Evolutionary conservation across 306 rosid species (phyloP).

Genomic region (Citrullus colocynthis): DNA sequence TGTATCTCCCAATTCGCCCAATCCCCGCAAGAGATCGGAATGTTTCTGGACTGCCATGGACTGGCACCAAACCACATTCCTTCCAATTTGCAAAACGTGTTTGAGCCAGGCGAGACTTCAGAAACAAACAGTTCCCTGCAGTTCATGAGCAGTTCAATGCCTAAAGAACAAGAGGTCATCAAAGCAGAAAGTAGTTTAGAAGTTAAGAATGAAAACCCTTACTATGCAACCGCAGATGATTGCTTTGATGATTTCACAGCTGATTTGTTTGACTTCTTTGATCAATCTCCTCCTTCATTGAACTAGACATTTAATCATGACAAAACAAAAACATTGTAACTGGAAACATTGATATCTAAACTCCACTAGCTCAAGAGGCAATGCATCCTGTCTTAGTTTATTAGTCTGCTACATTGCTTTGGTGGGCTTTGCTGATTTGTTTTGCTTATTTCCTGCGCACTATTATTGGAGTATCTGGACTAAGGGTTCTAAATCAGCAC

Average conservation of each 20-base stretch:
- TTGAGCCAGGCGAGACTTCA: conserved; percentile 4
- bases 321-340: neutral
- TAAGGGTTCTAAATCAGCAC: neutral
- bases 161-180: neutral
- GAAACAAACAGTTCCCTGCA: conserved; percentile 15
- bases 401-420: neutral
- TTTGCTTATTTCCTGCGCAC: neutral
- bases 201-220: neutral
- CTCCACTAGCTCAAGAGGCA: neutral
- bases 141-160: conserved; percentile 8
- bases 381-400: neutral
- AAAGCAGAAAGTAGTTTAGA: neutral
- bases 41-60: neutral
- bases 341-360: neutral
- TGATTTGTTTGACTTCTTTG: conserved; percentile 38
- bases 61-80: neutral
- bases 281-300: conserved; percentile 25
- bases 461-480: neutral
- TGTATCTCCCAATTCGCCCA: conserved; percentile 20
- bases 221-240: conserved; percentile 4
- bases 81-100: neutral
- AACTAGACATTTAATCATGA: conserved; percentile 7
- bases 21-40: conserved; percentile 19
- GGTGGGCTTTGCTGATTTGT: neutral
- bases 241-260: conserved; percentile 33